phyloP scores from a whole-genome alignment of 768 basidiomycete genomes.

The Mycena leptocephala region DNA sequence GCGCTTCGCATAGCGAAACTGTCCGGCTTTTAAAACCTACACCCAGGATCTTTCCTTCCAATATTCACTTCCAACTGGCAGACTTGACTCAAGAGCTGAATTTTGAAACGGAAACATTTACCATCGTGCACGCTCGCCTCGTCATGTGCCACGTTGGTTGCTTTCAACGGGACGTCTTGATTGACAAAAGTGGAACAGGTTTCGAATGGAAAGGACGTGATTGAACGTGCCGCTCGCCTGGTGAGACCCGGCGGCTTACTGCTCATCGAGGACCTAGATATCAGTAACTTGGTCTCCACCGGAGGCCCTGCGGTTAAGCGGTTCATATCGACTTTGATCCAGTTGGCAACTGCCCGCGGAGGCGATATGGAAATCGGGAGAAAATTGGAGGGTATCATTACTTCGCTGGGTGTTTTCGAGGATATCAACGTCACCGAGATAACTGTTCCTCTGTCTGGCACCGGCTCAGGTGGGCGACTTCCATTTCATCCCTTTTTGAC shows the following conservation, averaged over 20 bases:
- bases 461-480: neutral
- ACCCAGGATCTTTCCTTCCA: neutral
- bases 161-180: neutral
- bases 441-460: neutral
- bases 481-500: neutral
- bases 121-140: constrained; percentile 1
- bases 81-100: neutral
- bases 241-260: too few species aligned
- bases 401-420: neutral
- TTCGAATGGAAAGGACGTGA: too few species aligned
- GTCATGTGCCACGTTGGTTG: neutral
- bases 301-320: too few species aligned
- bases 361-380: neutral
- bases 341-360: neutral
- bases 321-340: too few species aligned
- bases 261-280: too few species aligned
- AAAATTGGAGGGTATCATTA: neutral
- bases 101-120: neutral
- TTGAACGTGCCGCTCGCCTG: too few species aligned
- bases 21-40: neutral
- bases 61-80: neutral
- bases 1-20: neutral
- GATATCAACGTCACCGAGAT: neutral
- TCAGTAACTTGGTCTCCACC: too few species aligned
- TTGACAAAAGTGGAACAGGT: neutral